Conservation (phyloP, 2,329 filamentous ascomycete genomes). For the Hymenoscyphus infarciens region DNA sequence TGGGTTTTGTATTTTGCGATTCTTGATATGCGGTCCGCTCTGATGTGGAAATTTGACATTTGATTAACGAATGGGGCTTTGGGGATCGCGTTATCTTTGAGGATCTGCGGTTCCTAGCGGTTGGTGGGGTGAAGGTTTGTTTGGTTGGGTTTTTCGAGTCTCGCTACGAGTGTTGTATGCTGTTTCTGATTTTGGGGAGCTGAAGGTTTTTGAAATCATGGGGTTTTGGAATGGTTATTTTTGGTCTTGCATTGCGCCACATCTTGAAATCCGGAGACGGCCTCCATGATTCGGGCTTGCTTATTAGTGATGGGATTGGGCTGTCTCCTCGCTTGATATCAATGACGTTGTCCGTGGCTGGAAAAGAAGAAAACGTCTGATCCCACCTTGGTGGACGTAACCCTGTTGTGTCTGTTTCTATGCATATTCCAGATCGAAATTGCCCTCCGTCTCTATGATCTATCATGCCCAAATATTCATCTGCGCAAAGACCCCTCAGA, state of each 20-base stretch:
- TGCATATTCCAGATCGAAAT: too few relatives aligned
- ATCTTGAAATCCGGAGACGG: too few relatives aligned
- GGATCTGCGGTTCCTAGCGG: background rate
- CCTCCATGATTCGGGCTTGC: too few relatives aligned
- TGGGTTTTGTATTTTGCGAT: background rate
- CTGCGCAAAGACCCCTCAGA: background rate
- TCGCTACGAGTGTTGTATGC: background rate
- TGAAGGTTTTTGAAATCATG: background rate
- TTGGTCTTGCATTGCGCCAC: background rate
- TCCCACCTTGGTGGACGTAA: too few relatives aligned
- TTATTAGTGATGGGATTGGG: too few relatives aligned
- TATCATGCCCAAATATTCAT: background rate
- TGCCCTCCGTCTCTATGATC: too few relatives aligned
- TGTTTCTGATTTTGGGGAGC: background rate
- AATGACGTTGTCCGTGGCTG: too few relatives aligned
- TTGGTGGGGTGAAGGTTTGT: background rate
- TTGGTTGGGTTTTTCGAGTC: background rate
- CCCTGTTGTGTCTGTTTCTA: too few relatives aligned
- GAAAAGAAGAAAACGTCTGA: too few relatives aligned
- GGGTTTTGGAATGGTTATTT: background rate
- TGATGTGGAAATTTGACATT: background rate
- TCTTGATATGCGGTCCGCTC: background rate
- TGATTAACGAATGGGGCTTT: background rate
- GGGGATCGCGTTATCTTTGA: background rate
- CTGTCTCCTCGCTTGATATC: too few relatives aligned